These are phyloP conservation scores for Mortierella sp. DNA, from an alignment of 371 early-diverging fungal genomes.

Conservation along the genomic window DNA sequence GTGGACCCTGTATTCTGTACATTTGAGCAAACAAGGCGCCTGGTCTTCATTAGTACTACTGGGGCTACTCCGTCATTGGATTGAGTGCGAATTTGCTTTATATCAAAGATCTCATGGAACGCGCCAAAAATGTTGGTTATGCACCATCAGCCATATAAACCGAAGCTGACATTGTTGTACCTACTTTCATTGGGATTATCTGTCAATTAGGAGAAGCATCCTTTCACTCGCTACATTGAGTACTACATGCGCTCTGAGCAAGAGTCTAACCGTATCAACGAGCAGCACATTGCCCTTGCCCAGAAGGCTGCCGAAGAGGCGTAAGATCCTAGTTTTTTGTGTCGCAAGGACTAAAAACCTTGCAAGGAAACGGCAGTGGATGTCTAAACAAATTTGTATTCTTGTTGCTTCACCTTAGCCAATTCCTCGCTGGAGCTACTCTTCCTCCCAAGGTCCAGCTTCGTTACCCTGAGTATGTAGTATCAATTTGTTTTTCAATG, in stretches of 20 bases:
- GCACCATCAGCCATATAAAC: not conserved
- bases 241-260: slow-evolving; percentile 56
- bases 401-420: slow-evolving; percentile 1
- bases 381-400: not conserved
- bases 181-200: not conserved
- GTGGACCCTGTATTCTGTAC: too few relatives aligned
- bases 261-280: slow-evolving; percentile 51
- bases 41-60: too few relatives aligned
- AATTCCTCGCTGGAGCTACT: slow-evolving; percentile 11
- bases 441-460: slow-evolving; percentile 53
- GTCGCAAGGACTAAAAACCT: not conserved
- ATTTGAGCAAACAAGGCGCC: too few relatives aligned
- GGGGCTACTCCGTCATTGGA: too few relatives aligned
- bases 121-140: too few relatives aligned
- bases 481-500: not conserved
- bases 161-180: not conserved
- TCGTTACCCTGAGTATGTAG: slow-evolving; percentile 49
- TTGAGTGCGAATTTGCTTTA: too few relatives aligned
- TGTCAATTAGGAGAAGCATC: slow-evolving; percentile 47
- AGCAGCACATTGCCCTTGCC: slow-evolving; percentile 45
- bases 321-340: slow-evolving; percentile 5
- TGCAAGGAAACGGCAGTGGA: not conserved
- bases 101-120: too few relatives aligned
- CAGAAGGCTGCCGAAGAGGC: slow-evolving; percentile 29
- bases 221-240: slow-evolving; percentile 55